Conservation (phyloP, 208 protist genomes). For the Leishmania tarentolae region DNA sequence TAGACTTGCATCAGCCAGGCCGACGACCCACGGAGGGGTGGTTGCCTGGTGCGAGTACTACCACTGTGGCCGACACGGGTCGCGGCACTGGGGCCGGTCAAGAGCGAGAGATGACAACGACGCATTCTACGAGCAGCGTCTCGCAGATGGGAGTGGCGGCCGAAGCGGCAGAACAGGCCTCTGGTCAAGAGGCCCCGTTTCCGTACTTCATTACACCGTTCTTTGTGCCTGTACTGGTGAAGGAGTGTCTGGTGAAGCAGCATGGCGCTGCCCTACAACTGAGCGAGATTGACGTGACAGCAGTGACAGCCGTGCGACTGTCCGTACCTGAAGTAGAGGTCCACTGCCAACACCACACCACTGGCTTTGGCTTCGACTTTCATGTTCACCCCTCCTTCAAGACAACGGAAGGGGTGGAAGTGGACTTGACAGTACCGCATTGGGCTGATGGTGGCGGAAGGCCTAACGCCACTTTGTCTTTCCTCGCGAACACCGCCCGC, state of each 20-base stretch:
- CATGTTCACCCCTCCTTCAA: slow-evolving; percentile 25
- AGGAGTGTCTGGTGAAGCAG: slow-evolving; percentile 23
- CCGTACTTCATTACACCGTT: slow-evolving; percentile 35
- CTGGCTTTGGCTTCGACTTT: slow-evolving; percentile 38
- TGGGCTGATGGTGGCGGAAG: slow-evolving; percentile 31
- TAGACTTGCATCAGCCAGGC: slow-evolving; percentile 15
- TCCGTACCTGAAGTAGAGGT: slow-evolving; percentile 23
- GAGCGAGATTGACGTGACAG: slow-evolving; percentile 23
- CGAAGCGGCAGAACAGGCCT: not conserved
- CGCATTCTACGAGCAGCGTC: not conserved
- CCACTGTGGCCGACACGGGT: not conserved
- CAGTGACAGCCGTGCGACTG: slow-evolving; percentile 30
- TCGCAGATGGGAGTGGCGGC: not conserved
- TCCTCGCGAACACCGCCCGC: slow-evolving; percentile 41
- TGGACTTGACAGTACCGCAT: slow-evolving; percentile 22
- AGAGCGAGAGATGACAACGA: not conserved
- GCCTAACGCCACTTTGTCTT: slow-evolving; percentile 31
- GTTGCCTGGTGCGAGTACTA: slow-evolving; percentile 3
- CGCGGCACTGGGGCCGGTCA: not conserved
- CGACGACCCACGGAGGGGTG: slow-evolving; percentile 5
- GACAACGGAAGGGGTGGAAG: slow-evolving; percentile 14
- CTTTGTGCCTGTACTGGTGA: slow-evolving; percentile 23
- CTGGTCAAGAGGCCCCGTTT: slow-evolving; percentile 12
- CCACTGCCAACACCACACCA: slow-evolving; percentile 39
- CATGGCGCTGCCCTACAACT: slow-evolving; percentile 20